phyloP scores from a whole-genome alignment of 2,329 filamentous ascomycete genomes.

The Colletotrichum karsti region DNA sequence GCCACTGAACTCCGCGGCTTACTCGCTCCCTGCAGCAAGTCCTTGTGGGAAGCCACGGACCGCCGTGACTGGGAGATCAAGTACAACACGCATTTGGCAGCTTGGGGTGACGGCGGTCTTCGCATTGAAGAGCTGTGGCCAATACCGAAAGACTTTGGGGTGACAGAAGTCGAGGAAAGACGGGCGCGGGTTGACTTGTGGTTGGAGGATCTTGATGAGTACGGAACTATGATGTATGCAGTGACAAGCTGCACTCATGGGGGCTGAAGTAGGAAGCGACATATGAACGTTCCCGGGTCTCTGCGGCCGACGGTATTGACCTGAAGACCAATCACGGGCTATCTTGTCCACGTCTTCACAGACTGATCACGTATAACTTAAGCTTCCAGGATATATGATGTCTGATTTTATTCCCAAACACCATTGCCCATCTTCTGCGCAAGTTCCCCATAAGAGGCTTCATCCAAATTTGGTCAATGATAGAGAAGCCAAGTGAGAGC shows the following conservation, averaged over 20 bases:
- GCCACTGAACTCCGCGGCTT: slow-evolving; percentile 56
- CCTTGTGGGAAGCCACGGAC: slow-evolving; percentile 50
- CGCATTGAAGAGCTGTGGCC: slow-evolving; percentile 62
- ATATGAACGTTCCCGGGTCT: too few species aligned
- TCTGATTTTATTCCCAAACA: too few species aligned
- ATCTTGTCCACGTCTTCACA: too few species aligned
- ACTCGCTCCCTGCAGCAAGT: slow-evolving; percentile 48
- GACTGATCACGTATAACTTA: too few species aligned
- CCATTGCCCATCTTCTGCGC: too few species aligned
- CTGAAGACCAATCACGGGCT: too few species aligned
- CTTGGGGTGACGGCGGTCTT: slow-evolving; percentile 51
- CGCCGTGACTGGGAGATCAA: slow-evolving; percentile 49
- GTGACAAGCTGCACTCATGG: slow-evolving; percentile 56
- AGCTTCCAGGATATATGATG: too few species aligned
- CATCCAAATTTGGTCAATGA: too few species aligned
- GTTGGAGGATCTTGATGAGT: slow-evolving; percentile 60
- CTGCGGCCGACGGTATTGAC: too few species aligned
- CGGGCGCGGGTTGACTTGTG: slow-evolving; percentile 54
- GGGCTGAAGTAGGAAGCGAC: too few species aligned
- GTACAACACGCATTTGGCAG: slow-evolving; percentile 51
- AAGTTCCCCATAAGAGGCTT: too few species aligned
- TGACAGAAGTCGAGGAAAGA: slow-evolving; percentile 38
- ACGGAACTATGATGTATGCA: slow-evolving; percentile 61
- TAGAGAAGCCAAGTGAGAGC: too few species aligned
- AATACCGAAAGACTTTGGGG: slow-evolving; percentile 39